Evolutionary conservation across 208 protist species (phyloP), one percentile per base, ranked within the genome.

Genomic region (Naegleria fowleri): DNA sequence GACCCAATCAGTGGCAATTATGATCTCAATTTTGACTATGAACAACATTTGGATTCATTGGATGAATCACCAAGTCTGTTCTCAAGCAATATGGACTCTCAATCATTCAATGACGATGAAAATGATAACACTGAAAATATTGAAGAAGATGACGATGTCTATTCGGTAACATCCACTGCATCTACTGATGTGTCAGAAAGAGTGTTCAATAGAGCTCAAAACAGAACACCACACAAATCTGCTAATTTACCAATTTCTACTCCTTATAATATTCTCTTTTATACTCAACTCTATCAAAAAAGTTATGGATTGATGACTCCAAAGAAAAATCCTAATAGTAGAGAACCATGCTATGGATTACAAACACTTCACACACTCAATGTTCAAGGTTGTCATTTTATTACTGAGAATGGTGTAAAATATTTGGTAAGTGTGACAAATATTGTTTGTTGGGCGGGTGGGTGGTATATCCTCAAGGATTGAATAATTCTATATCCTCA

Each of bases 1-100:
- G 86, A 89, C 40, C 86, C 86, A 75, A 11, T 89, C 6, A 67
- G 36, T 41, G 48, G 51, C 22, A n/a, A 33, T 19, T 89, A n/a
- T 29, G 86, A 89, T 67, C 51, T 89, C 0, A 67, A 52, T 41
- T 89, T 89, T 67, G 86, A 89, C 40, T 89, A 75, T 67, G 86
- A 89, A 40, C 15, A 41, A 67, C 86, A 89, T 89, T 89, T 89
- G 29, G 86, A 89, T 40, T 87, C 84, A 55, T 16, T 52, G 0
- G 25, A 33, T 39, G 85, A 88, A 43, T 29, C 33, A 36, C 6
- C 29, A 79, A 79, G 67, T 79, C 19, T 67, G 1, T 67, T 29
- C 55, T 29, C 19, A 29, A 67, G 55, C 19, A 67, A 15, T 29
- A 29, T 29, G 22, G 55, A 67, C 19, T 29, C 55, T 67, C 55